Conservation (phyloP, 352 stramenopile genomes). For the Globisporangium acanthophoron region DNA sequence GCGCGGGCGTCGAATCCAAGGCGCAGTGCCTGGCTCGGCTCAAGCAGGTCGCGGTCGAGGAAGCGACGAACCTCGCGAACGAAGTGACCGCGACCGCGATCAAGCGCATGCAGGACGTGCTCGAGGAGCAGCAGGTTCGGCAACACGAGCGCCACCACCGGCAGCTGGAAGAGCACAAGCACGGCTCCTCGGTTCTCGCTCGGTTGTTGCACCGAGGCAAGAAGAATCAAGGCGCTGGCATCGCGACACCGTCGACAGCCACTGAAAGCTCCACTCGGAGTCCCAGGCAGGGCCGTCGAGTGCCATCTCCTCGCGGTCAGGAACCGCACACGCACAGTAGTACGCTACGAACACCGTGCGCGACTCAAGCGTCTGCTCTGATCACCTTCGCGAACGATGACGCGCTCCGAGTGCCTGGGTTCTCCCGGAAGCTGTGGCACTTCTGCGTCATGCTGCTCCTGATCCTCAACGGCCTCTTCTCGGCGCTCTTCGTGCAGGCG, state of each 20-base stretch:
- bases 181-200: constrained; percentile 20
- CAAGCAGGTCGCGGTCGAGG: constrained; percentile 17
- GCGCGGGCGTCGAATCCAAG: constrained; percentile 1
- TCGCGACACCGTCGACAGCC: not conserved
- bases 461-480: constrained; percentile 66
- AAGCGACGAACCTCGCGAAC: constrained; percentile 16
- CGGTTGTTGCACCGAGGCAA: not conserved
- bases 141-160: constrained; percentile 5
- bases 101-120: constrained; percentile 22
- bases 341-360: not conserved
- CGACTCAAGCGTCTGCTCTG: not conserved
- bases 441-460: constrained; percentile 47
- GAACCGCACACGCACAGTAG: not conserved
- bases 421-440: constrained; percentile 54
- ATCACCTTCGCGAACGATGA: not conserved
- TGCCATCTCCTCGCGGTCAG: not conserved
- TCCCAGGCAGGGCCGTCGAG: not conserved
- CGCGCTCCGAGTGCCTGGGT: constrained; percentile 22
- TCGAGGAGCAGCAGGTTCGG: constrained; percentile 10
- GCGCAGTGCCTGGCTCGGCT: constrained; percentile 13
- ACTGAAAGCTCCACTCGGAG: not conserved
- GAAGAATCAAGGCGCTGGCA: not conserved
- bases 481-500: constrained; percentile 52
- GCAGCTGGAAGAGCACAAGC: constrained; percentile 8
- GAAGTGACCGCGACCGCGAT: constrained; percentile 23